These are phyloP conservation scores for Entamoeba invadens DNA, from an alignment of 208 protist species.

Conservation along the genomic window DNA sequence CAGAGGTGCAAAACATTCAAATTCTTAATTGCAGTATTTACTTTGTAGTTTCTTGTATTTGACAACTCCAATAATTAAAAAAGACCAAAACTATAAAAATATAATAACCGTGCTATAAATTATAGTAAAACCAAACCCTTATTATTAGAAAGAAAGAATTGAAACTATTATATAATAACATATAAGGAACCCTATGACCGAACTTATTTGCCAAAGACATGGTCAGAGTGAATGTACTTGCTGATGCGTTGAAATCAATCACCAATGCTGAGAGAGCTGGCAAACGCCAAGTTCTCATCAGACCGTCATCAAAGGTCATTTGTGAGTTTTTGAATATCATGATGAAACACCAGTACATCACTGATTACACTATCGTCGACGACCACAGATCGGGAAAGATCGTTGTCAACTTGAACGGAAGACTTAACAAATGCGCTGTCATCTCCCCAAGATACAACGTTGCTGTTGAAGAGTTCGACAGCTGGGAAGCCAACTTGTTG, in stretches of 20 bases:
- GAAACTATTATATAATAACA: too few relatives aligned
- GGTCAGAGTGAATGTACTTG: conserved; percentile 94
- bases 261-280: conserved; percentile 92
- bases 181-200: too few relatives aligned
- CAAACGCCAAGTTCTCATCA: conserved; percentile 96
- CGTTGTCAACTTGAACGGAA: conserved; percentile 96
- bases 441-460: conserved; percentile 96
- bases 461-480: conserved; percentile 73
- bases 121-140: too few relatives aligned
- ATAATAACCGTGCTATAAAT: too few relatives aligned
- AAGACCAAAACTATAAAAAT: too few relatives aligned
- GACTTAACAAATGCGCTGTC: conserved; percentile 99
- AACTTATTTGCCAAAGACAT: too few relatives aligned
- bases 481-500: conserved; percentile 92
- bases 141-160: too few relatives aligned
- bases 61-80: too few relatives aligned
- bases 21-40: too few relatives aligned
- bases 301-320: conserved; percentile 96
- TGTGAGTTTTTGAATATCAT: conserved; percentile 98
- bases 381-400: conserved; percentile 98
- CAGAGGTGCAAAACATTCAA: too few relatives aligned
- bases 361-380: conserved; percentile 99
- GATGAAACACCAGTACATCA: conserved; percentile 99
- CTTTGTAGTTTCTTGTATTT: too few relatives aligned
- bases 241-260: conserved; percentile 90